Evolutionary conservation across 768 basidiomycete species (phyloP).

Genomic region (Russula ochroleuca): DNA sequence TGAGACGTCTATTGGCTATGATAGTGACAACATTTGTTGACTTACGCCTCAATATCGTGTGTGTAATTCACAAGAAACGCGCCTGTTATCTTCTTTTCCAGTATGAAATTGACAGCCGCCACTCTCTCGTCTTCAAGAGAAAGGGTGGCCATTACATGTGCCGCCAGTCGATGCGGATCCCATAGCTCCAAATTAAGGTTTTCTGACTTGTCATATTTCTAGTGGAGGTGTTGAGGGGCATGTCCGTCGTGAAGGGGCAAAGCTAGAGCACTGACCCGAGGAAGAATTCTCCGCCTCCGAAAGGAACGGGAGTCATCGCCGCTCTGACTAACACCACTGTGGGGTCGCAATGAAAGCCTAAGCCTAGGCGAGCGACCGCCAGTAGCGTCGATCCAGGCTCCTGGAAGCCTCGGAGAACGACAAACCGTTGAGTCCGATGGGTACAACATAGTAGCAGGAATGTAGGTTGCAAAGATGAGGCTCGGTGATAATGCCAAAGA

Average conservation of each 20-base stretch:
- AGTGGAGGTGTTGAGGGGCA: background rate
- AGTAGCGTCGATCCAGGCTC: background rate
- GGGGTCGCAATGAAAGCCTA: background rate
- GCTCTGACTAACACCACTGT: background rate
- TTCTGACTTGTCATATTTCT: background rate
- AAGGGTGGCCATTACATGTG: background rate
- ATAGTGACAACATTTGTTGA: background rate
- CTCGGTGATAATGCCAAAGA: background rate
- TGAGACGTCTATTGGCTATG: background rate
- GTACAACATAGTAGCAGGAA: background rate
- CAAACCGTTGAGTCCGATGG: no score
- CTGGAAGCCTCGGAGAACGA: background rate
- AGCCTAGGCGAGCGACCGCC: background rate
- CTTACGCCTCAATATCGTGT: background rate
- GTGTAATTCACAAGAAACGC: background rate
- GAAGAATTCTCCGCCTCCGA: background rate
- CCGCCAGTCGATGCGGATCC: background rate
- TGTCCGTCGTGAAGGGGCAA: background rate
- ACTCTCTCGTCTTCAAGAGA: background rate
- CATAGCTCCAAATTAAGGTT: background rate
- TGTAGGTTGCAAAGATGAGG: background rate
- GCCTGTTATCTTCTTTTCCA: background rate
- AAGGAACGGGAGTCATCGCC: background rate
- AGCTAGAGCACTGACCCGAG: background rate
- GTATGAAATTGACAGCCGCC: background rate